A percentile compares a stretch with the other conserved stretches of the same genome.
Evolutionary conservation across 176 grass and related monocot genomes (phyloP).

Genomic region (Triticum dicoccoides): DNA sequence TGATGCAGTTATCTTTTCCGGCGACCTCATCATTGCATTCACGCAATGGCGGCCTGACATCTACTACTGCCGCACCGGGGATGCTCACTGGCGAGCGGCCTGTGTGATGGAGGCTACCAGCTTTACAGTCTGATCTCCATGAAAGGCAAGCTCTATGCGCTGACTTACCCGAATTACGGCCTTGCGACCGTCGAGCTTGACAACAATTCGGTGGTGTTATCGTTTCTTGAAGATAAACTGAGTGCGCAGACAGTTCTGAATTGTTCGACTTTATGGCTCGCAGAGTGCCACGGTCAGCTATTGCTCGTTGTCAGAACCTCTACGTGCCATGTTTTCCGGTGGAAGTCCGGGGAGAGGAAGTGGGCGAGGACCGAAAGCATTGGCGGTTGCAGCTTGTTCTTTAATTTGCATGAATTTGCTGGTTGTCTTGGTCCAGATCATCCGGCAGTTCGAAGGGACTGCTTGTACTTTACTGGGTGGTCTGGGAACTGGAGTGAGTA

Average conservation of each 20-base stretch:
- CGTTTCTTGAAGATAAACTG: neutral
- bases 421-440: neutral
- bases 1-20: neutral
- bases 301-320: neutral
- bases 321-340: neutral
- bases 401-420: neutral
- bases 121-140: constrained; percentile 56
- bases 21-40: neutral
- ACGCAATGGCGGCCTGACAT: rapidly evolving
- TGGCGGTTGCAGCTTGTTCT: constrained; percentile 5
- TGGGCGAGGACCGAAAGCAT: neutral
- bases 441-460: neutral
- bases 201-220: neutral
- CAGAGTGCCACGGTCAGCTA: neutral
- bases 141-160: constrained; percentile 38
- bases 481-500: neutral
- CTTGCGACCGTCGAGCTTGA: constrained; percentile 30
- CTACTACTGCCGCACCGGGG: constrained; percentile 28
- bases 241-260: neutral
- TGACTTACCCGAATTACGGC: constrained; percentile 22
- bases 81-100: neutral
- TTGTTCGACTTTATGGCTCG: constrained; percentile 27
- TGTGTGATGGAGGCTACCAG: neutral
- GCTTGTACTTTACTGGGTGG: neutral
- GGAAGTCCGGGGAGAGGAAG: neutral